A percentile compares a stretch with the other conserved stretches of the same genome.
phyloP scores from a whole-genome alignment of 2,329 filamentous ascomycete genomes.

The Herpotrichia juniperi region DNA sequence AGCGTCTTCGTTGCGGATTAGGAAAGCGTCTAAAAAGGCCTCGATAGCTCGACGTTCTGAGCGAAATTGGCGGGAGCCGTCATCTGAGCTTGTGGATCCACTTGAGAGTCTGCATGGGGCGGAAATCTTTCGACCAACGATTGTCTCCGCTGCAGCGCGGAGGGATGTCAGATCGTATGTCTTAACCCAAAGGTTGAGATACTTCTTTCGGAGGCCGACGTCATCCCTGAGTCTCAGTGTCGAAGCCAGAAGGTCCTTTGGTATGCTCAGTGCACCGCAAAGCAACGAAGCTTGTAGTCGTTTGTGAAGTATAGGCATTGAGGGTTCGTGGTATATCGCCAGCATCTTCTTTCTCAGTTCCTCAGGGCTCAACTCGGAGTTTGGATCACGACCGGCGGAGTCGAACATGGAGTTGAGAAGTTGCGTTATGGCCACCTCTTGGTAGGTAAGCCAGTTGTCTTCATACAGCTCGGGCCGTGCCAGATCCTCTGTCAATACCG shows the following conservation, averaged over 20 bases:
- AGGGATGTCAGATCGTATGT: constrained; percentile 61
- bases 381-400: constrained; percentile 32
- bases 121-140: constrained; percentile 61
- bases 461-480: constrained; percentile 65
- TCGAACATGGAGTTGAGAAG: constrained; percentile 63
- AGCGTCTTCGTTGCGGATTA: constrained; percentile 65
- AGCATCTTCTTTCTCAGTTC: constrained; percentile 57
- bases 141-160: constrained; percentile 61
- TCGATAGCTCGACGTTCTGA: constrained; percentile 53
- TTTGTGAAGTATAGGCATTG: constrained; percentile 60
- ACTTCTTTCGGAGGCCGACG: constrained; percentile 62
- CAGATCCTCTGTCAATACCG: constrained; percentile 61
- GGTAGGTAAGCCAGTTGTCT: constrained; percentile 66
- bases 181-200: constrained; percentile 63
- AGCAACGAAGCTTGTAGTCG: constrained; percentile 64
- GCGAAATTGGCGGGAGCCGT: constrained; percentile 41
- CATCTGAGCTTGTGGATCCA: constrained; percentile 41
- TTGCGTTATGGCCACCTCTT: constrained; percentile 66
- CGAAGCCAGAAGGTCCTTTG: constrained; percentile 57
- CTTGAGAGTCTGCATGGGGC: constrained; percentile 44
- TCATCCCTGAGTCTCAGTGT: constrained; percentile 59
- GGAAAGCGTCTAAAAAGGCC: constrained; percentile 61
- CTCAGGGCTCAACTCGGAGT: constrained; percentile 34
- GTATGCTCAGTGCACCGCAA: constrained; percentile 63
- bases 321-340: constrained; percentile 58